phyloP scores from a whole-genome alignment of 441 rosid genomes.

The California macrophylla region DNA sequence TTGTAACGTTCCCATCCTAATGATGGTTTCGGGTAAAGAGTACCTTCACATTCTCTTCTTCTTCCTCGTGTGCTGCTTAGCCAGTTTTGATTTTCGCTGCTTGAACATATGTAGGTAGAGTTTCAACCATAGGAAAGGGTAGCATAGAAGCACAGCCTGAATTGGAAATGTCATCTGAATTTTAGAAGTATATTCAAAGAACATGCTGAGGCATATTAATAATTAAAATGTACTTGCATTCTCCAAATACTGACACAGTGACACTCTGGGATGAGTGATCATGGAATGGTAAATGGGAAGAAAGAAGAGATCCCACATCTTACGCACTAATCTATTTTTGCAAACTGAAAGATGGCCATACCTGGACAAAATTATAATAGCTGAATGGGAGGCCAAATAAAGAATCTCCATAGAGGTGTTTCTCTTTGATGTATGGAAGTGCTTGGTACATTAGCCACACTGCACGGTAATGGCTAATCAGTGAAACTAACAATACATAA shows the following conservation, averaged over 20 bases:
- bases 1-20: background rate
- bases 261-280: background rate
- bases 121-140: constrained; percentile 68
- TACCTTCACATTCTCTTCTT: constrained; percentile 32
- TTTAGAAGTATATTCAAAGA: background rate
- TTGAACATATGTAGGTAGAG: constrained; percentile 61
- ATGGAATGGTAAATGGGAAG: background rate
- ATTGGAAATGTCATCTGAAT: constrained; percentile 14
- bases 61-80: constrained; percentile 26
- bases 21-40: background rate
- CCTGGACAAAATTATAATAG: constrained; percentile 48
- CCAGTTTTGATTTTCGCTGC: constrained; percentile 57
- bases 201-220: background rate
- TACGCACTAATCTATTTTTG: background rate
- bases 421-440: constrained; percentile 54
- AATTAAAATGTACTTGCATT: background rate
- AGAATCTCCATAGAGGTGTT: constrained; percentile 35
- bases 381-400: constrained; percentile 51
- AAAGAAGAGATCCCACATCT: background rate
- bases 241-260: background rate
- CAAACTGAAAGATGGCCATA: constrained; percentile 21
- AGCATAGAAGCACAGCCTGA: constrained; percentile 52
- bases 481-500: constrained; percentile 2
- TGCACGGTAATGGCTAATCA: constrained; percentile 24
- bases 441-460: constrained; percentile 71